Evolutionary conservation across 2,329 filamentous ascomycete species (phyloP).

Genomic region (Calonectria multiphialidica): DNA sequence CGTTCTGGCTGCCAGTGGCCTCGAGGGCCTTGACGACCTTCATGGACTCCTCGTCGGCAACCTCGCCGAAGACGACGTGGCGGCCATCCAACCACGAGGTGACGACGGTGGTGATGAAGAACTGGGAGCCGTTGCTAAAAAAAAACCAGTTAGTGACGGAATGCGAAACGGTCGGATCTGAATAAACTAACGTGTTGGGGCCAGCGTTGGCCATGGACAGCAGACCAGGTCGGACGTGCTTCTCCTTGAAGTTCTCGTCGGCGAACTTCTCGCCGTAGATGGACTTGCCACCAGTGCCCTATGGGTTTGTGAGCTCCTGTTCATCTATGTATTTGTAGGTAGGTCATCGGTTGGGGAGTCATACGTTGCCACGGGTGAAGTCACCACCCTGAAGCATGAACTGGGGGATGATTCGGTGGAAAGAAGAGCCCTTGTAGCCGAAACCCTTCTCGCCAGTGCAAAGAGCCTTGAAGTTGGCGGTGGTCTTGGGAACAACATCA

Average conservation of each 20-base stretch:
- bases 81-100: constrained; percentile 88
- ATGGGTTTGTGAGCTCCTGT: constrained; percentile 32
- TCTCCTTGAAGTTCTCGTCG: constrained; percentile 89
- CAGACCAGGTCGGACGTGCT: constrained; percentile 81
- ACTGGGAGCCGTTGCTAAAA: constrained; percentile 94
- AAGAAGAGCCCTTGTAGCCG: constrained; percentile 85
- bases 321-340: not conserved
- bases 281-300: constrained; percentile 93
- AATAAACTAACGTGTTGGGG: constrained; percentile 81
- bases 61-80: constrained; percentile 88
- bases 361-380: constrained; percentile 92
- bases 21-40: constrained; percentile 71
- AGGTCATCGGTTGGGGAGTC: constrained; percentile 47
- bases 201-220: constrained; percentile 97
- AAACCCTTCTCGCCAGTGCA: constrained; percentile 85
- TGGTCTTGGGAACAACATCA: constrained; percentile 88
- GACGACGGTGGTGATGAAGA: constrained; percentile 95
- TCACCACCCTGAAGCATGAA: constrained; percentile 98
- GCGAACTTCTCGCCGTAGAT: constrained; percentile 96
- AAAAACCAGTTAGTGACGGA: constrained; percentile 44
- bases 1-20: constrained; percentile 68
- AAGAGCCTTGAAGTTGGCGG: constrained; percentile 86
- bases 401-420: constrained; percentile 92
- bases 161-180: not conserved
- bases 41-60: constrained; percentile 64